Conservation (phyloP, 441 rosid genomes). For the Pelargonium australe region DNA sequence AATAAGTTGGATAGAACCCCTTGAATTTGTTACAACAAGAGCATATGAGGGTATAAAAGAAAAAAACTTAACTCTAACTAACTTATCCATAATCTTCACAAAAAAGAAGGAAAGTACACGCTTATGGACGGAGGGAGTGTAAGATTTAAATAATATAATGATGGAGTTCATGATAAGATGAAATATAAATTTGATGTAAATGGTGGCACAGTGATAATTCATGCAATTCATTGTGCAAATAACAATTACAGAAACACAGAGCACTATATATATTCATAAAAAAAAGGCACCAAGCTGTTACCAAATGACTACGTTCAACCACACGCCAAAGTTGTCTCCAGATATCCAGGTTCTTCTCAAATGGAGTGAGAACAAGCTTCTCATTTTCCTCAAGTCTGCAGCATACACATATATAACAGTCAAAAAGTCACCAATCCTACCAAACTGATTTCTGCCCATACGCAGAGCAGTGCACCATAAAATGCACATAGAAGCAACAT, state of each 20-base stretch:
- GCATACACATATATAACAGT: constrained; percentile 4
- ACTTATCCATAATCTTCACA: not conserved
- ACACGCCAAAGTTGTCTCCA: constrained; percentile 99
- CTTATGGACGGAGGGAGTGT: no score
- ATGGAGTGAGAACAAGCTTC: constrained; percentile 84
- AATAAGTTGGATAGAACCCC: no score
- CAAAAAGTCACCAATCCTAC: constrained; percentile 6
- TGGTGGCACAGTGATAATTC: not conserved
- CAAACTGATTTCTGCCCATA: no score
- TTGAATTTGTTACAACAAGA: not conserved
- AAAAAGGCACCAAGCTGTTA: constrained; percentile 20
- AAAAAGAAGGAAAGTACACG: no score
- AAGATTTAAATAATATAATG: not conserved
- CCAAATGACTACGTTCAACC: constrained; percentile 92
- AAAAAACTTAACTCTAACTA: not conserved
- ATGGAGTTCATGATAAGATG: not conserved
- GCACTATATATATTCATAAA: not conserved
- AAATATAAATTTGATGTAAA: not conserved
- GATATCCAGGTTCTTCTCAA: constrained; percentile 90
- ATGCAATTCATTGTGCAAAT: not conserved
- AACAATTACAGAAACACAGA: constrained; percentile 10
- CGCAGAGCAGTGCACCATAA: no score
- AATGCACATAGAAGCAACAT: not conserved
- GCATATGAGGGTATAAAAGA: not conserved
- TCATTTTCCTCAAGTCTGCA: constrained; percentile 92